phyloP scores from a whole-genome alignment of 2,329 filamentous ascomycete species.

The Penicillium sp. region DNA sequence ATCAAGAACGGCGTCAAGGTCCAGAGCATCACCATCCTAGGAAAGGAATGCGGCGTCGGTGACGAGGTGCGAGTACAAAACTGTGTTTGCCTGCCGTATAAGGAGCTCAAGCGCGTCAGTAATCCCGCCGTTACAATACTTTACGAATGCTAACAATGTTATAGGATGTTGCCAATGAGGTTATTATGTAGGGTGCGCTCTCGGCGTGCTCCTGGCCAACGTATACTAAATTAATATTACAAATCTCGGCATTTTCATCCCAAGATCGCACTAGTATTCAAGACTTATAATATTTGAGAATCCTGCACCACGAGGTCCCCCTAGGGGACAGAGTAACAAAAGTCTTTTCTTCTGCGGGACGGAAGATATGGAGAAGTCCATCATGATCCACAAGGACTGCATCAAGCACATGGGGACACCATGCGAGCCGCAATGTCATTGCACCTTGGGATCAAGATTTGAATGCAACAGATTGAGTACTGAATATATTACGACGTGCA shows the following conservation, averaged over 20 bases:
- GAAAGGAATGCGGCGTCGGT: constrained; percentile 92
- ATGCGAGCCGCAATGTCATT: neutral
- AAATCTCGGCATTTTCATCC: constrained; percentile 1
- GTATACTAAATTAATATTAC: constrained; percentile 7
- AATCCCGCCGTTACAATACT: neutral
- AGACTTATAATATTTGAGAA: neutral
- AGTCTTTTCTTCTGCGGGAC: neutral
- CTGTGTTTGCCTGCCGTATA: constrained; percentile 95
- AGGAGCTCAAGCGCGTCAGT: constrained; percentile 93
- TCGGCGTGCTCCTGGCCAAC: neutral
- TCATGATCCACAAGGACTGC: neutral
- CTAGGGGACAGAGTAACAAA: neutral
- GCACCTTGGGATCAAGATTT: neutral
- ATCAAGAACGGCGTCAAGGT: constrained; percentile 99
- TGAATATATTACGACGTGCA: neutral
- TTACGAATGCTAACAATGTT: constrained; percentile 9
- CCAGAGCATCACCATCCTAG: constrained; percentile 95
- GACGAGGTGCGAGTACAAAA: constrained; percentile 97
- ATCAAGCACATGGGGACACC: neutral
- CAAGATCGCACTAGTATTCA: neutral
- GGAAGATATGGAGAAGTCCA: neutral
- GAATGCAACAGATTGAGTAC: neutral
- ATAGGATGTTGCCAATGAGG: constrained; percentile 57
- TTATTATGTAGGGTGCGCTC: constrained; percentile 77
- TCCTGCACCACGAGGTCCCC: neutral